Conservation (phyloP, 164 flowering plant species). For the Santalum album region DNA sequence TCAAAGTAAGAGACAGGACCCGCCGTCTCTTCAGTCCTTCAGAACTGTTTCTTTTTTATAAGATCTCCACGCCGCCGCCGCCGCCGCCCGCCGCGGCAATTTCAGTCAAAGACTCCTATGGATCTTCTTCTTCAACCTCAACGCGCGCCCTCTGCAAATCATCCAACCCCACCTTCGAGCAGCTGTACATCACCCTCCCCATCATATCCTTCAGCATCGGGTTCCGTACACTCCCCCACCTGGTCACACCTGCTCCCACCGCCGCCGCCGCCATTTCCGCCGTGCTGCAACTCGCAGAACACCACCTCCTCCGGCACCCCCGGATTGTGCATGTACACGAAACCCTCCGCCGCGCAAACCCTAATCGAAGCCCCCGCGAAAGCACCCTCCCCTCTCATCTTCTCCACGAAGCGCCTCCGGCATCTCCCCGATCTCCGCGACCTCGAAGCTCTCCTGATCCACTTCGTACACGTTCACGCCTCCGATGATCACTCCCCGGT, state of each 20-base stretch:
- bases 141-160: constrained; percentile 31
- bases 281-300: constrained; percentile 32
- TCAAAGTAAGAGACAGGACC: too few species aligned
- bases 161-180: constrained; percentile 32
- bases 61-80: too few species aligned
- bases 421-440: constrained; percentile 37
- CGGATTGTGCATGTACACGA: constrained; percentile 29
- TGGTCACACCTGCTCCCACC: constrained; percentile 13
- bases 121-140: too few species aligned
- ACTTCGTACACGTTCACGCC: constrained; percentile 50
- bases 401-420: constrained; percentile 32
- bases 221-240: constrained; percentile 38
- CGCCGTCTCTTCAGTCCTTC: too few species aligned
- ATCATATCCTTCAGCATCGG: constrained; percentile 11
- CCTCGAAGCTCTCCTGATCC: constrained; percentile 12
- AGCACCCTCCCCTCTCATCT: constrained; percentile 20
- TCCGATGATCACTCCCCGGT: constrained; percentile 19
- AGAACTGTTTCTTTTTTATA: too few species aligned
- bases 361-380: constrained; percentile 15
- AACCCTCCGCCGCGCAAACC: constrained; percentile 18
- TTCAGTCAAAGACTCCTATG: too few species aligned
- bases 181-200: constrained; percentile 31
- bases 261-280: background rate
- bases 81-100: too few species aligned
- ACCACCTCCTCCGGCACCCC: constrained; percentile 32